A percentile compares a stretch with the other conserved stretches of the same genome.
Evolutionary conservation across 352 stramenopile species (phyloP).

Genomic region (Phytophthora megakarya): DNA sequence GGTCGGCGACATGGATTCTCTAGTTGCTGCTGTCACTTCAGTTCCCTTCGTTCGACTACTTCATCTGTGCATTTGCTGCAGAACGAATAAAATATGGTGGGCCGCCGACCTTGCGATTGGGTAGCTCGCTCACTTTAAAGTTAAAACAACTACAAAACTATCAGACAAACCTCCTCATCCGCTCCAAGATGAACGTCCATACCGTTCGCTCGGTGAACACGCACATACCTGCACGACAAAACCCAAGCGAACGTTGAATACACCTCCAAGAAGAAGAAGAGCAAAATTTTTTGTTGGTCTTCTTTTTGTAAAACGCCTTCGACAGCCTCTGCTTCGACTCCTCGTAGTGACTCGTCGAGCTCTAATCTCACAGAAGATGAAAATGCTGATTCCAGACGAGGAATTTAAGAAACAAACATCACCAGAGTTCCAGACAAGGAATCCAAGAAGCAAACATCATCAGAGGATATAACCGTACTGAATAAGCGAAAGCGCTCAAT

Average conservation of each 20-base stretch:
- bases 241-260: constrained; percentile 3
- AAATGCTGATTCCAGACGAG: constrained; percentile 16
- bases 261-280: constrained; percentile 7
- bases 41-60: constrained; percentile 4
- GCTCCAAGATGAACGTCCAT: constrained; percentile 26
- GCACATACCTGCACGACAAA: constrained; percentile 22
- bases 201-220: constrained; percentile 29
- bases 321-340: not conserved
- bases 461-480: not conserved
- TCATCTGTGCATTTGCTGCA: not conserved
- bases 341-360: constrained; percentile 10
- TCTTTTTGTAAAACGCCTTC: too few relatives aligned
- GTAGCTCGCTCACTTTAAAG: constrained; percentile 21
- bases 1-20: constrained; percentile 1
- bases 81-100: not conserved
- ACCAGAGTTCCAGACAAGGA: constrained; percentile 14
- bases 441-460: not conserved
- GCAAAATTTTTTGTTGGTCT: too few relatives aligned
- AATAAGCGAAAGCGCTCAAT: constrained; percentile 27
- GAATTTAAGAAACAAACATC: constrained; percentile 1
- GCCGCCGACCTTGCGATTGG: not conserved
- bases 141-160: constrained; percentile 4
- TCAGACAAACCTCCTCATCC: not conserved
- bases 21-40: not conserved
- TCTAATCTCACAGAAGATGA: constrained; percentile 30